Evolutionary conservation across 805 yeast species (phyloP), one percentile per base, ranked within the genome.

Genomic region (Candida morakotiae): DNA sequence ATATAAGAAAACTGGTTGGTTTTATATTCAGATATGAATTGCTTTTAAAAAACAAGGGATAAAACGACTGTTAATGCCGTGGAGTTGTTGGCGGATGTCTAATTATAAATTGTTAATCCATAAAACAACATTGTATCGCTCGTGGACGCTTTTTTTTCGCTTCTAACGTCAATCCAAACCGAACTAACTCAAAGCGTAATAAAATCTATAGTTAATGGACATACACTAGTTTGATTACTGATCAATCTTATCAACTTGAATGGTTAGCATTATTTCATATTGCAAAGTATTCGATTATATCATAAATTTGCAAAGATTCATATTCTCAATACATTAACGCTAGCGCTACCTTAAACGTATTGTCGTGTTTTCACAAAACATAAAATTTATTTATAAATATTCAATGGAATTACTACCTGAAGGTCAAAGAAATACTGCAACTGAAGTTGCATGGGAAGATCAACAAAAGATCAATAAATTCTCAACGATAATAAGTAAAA

Each of bases 381-480:
- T 26, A 24, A 27, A 24, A 24, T 23, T 23, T 24, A 11, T 18
- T n/a, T 24, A 27, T 17, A 16, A 14, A 13, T n/a, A 34, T 20
- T 11, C 25, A 5, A 68, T 68, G 73, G 73, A 68, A 45, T 58
- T 68, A 28, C 59, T 77, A 38, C 83, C 83, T 2, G 70, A 71
- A 45, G 82, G 82, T 19, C 75, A 75, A 45, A 55, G 56, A 34
- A 77, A 77, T 52, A 70, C 71, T 4, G 58, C 64, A 15, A 58
- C 70, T 0, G 86, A 82, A 45, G 94, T 84, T 18, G 61, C 72
- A 19, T 81, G 87, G 83, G 86, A 77, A 40, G 98, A 91, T 57
- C 98, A 91, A 64, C 81, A 84, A 55, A 77, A 77, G 54, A 91
- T 91, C 66, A 93, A 91, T 61, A 79, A 79, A 56, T 91, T 93